These are phyloP conservation scores for Aspergillus uvarum DNA, from an alignment of 2,329 filamentous ascomycete species.

Conservation along the genomic window DNA sequence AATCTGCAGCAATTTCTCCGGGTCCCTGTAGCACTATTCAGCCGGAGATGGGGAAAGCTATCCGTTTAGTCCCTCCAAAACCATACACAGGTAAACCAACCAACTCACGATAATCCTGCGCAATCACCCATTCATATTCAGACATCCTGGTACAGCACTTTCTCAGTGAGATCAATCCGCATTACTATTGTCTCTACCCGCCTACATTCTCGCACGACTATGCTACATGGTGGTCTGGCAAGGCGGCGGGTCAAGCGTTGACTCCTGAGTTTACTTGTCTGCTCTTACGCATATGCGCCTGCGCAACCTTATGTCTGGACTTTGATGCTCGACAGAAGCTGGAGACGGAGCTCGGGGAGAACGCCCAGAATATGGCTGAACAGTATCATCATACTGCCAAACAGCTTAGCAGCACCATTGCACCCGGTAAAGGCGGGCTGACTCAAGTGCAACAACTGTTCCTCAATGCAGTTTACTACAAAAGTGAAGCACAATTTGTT, in stretches of 20 bases:
- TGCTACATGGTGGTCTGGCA: slow-evolving; percentile 47
- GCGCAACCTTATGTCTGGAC: slow-evolving; percentile 47
- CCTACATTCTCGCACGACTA: slow-evolving; percentile 48
- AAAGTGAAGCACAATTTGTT: slow-evolving; percentile 49
- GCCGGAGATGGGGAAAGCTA: slow-evolving; percentile 34
- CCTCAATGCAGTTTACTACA: slow-evolving; percentile 49
- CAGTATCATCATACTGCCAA: slow-evolving; percentile 46
- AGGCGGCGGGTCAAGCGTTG: slow-evolving; percentile 34
- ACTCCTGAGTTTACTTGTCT: slow-evolving; percentile 50
- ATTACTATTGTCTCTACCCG: slow-evolving; percentile 50
- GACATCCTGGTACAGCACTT: slow-evolving; percentile 51
- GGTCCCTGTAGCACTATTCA: slow-evolving; percentile 17
- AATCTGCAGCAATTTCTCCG: slow-evolving; percentile 2
- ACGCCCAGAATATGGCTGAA: slow-evolving; percentile 40
- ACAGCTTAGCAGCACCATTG: slow-evolving; percentile 44
- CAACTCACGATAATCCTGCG: neutral
- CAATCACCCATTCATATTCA: slow-evolving; percentile 20
- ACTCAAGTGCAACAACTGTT: slow-evolving; percentile 53
- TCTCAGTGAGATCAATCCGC: slow-evolving; percentile 46
- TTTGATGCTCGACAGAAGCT: slow-evolving; percentile 40
- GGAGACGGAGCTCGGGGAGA: slow-evolving; percentile 47
- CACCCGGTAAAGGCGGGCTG: slow-evolving; percentile 46
- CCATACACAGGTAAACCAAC: slow-evolving; percentile 36
- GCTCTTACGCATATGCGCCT: slow-evolving; percentile 48
- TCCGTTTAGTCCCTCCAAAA: slow-evolving; percentile 37